Conservation (phyloP, 192 early-diverging fungal genomes). For the Mortierella claussenii region DNA sequence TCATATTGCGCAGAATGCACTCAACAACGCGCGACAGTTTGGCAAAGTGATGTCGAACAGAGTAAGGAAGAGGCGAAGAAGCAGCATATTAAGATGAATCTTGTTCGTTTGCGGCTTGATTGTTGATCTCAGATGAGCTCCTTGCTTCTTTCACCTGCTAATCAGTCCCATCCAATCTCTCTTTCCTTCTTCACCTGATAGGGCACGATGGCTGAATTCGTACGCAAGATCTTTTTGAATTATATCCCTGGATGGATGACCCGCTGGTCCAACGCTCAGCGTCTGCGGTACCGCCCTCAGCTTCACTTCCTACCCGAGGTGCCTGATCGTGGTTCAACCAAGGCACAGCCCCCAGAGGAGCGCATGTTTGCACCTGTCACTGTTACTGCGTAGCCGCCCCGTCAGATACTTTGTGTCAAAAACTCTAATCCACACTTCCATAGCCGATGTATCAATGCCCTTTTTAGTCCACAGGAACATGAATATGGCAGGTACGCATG, state of each 20-base stretch:
- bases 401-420: too few species aligned
- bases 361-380: slow-evolving; percentile 26
- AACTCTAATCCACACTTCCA: too few species aligned
- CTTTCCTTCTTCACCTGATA: background rate
- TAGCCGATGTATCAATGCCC: too few species aligned
- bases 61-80: slow-evolving; percentile 8
- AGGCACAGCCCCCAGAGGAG: slow-evolving; percentile 35
- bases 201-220: slow-evolving; percentile 24
- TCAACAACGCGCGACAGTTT: slow-evolving; percentile 44
- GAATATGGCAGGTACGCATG: too few species aligned
- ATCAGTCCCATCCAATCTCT: too few species aligned
- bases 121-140: too few species aligned
- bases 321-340: slow-evolving; percentile 36
- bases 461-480: too few species aligned
- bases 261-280: slow-evolving; percentile 23
- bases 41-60: slow-evolving; percentile 47
- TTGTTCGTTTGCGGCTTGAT: too few species aligned
- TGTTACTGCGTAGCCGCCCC: too few species aligned
- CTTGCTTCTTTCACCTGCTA: too few species aligned
- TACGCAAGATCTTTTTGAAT: slow-evolving; percentile 48
- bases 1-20: slow-evolving; percentile 23
- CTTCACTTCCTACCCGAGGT: slow-evolving; percentile 40
- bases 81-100: too few species aligned
- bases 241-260: slow-evolving; percentile 47
- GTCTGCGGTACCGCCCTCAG: slow-evolving; percentile 39